phyloP scores from a whole-genome alignment of 164 flowering plant species.

The Hamamelis virginiana region DNA sequence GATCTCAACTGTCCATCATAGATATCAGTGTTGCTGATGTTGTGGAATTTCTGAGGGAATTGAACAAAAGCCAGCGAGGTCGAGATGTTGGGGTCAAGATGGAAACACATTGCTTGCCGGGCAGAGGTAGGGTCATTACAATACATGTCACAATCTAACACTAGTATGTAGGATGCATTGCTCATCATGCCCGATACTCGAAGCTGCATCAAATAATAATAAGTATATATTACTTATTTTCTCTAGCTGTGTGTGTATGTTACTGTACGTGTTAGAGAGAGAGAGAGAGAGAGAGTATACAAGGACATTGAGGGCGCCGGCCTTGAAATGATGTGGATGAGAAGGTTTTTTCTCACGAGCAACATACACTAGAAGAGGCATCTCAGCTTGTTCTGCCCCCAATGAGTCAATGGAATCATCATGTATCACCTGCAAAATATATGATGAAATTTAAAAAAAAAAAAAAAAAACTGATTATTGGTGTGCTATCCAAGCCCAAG shows the following conservation, averaged over 20 bases:
- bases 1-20: constrained; percentile 36
- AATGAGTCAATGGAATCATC: not conserved
- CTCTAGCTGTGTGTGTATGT: not conserved
- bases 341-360: constrained; percentile 48
- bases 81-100: constrained; percentile 37
- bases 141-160: constrained; percentile 58
- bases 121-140: constrained; percentile 54
- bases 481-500: too few relatives aligned
- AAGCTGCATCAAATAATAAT: constrained; percentile 33
- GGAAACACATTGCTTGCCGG: constrained; percentile 56
- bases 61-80: constrained; percentile 42
- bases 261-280: not conserved
- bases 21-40: constrained; percentile 36
- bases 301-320: constrained; percentile 58
- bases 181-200: constrained; percentile 50
- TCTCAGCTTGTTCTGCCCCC: not conserved
- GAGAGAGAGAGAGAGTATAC: constrained; percentile 19
- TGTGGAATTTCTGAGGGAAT: constrained; percentile 52
- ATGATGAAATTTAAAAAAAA: too few relatives aligned
- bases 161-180: constrained; percentile 48
- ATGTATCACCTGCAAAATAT: constrained; percentile 16
- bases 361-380: constrained; percentile 54
- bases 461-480: too few relatives aligned
- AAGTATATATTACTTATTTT: not conserved
- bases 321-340: constrained; percentile 53